phyloP scores from a whole-genome alignment of 345 rosid species.

The Punica granatum region DNA sequence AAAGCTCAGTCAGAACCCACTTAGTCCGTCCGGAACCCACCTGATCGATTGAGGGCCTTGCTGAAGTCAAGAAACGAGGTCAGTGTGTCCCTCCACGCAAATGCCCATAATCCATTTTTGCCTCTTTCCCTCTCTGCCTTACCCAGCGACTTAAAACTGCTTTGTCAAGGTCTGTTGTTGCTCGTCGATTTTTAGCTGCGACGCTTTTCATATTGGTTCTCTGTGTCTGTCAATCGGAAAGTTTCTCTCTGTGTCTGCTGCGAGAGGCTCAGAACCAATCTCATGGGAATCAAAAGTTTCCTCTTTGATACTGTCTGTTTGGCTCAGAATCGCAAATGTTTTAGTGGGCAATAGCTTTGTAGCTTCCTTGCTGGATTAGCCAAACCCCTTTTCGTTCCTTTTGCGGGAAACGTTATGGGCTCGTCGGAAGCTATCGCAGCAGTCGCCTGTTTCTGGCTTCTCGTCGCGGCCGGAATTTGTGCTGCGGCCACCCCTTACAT shows the following conservation, averaged over 20 bases:
- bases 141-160: background rate
- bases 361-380: no score
- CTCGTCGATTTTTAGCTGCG: background rate
- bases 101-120: background rate
- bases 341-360: no score
- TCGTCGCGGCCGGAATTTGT: conserved; percentile 15
- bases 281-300: background rate
- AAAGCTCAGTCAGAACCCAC: background rate
- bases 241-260: background rate
- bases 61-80: background rate
- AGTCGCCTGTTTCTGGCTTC: conserved; percentile 18
- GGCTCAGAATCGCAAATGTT: background rate
- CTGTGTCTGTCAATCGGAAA: background rate
- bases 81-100: background rate
- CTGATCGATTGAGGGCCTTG: background rate
- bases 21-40: background rate
- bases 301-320: background rate
- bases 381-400: background rate
- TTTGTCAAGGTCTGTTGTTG: background rate
- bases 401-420: conserved; percentile 18
- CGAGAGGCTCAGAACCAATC: background rate
- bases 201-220: background rate
- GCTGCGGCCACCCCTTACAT: conserved; percentile 11
- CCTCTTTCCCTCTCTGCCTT: background rate
- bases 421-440: conserved; percentile 1